These are phyloP conservation scores for Polyplosphaeria fusca DNA, from an alignment of 495 filamentous ascomycete genomes.

Conservation along the genomic window DNA sequence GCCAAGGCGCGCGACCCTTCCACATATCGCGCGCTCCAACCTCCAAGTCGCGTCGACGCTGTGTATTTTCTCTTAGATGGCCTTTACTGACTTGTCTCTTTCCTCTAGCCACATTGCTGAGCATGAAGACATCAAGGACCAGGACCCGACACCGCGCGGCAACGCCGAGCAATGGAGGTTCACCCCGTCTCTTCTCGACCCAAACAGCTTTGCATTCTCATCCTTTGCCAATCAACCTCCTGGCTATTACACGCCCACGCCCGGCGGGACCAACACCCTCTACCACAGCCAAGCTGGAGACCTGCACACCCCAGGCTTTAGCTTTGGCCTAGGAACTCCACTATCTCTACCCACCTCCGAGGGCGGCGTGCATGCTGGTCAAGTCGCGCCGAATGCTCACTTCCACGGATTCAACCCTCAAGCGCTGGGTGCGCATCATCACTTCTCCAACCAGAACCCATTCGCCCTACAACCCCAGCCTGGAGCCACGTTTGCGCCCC, in stretches of 20 bases:
- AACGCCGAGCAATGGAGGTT: conserved; percentile 76
- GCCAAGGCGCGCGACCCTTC: conserved; percentile 8
- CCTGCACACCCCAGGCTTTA: conserved; percentile 77
- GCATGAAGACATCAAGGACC: conserved; percentile 64
- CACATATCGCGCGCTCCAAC: no score
- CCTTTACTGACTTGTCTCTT: conserved; percentile 4
- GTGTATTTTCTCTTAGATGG: no score
- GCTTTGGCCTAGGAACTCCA: conserved; percentile 74
- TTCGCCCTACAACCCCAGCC: conserved; percentile 58
- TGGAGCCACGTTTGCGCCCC: conserved; percentile 67
- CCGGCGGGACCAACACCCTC: conserved; percentile 74
- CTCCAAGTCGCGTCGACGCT: no score
- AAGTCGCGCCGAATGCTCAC: conserved; percentile 41
- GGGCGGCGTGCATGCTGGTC: conserved; percentile 53
- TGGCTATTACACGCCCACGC: conserved; percentile 85
- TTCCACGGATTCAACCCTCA: conserved; percentile 58
- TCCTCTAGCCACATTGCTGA: conserved; percentile 46
- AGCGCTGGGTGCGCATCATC: conserved; percentile 58
- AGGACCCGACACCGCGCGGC: conserved; percentile 74
- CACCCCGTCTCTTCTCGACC: conserved; percentile 82
- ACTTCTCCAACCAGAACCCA: conserved; percentile 70
- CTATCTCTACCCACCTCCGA: conserved; percentile 73
- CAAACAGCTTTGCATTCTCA: conserved; percentile 75
- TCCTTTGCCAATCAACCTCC: conserved; percentile 73
- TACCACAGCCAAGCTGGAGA: conserved; percentile 86